Base-by-base conservation (phyloP, 345 rosid genomes). In the Populus alba region DNA sequence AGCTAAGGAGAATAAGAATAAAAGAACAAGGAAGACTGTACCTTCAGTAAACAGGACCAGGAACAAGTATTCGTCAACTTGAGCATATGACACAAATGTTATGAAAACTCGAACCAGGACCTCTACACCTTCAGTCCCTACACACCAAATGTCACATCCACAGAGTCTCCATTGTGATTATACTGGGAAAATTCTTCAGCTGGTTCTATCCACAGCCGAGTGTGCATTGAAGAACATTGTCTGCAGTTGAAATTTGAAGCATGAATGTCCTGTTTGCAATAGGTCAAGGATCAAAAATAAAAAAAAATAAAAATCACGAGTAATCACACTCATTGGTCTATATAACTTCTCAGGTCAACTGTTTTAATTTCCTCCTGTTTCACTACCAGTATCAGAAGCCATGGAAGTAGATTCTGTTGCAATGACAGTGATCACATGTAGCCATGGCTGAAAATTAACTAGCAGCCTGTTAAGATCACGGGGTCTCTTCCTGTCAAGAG, bases 191-290 rank as follows among this genome's bases (percentile, higher is more conserved):
- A 96, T 83, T 94, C 99, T 85, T 94, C 97, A 1, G 83, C 81
- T 68, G 99, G 98, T 87, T 96, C 99, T 79, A 96, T 94, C 99
- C 98, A 94, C 51, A 94, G 89, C 83, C 92, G 97, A 78, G 97
- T 90, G 85, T 96, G 92, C 55, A 96, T 81, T 49, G 89, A 85
- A 53, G 93, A 86, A 81, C 97, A 53, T 87, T 92, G 45, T 96
- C 97, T 96, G 91, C 86, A 76, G 45, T 77, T 68, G 49, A 81
- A 71, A 70, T 27, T 18, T 41, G 57, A 82, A 82, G 23, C 70
- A 62, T 81, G 69, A 87, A 71, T 55, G 68, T 77, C 69, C 62
- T 70, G 72, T 51, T 3, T 45, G 23, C 38, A 59, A 66, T 3
- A 70, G 70, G 16, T 59, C 68, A 51, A 27, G 35, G 37, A 33